Base-by-base conservation (phyloP, 768 basidiomycete genomes). In the Suillus brevipes region DNA sequence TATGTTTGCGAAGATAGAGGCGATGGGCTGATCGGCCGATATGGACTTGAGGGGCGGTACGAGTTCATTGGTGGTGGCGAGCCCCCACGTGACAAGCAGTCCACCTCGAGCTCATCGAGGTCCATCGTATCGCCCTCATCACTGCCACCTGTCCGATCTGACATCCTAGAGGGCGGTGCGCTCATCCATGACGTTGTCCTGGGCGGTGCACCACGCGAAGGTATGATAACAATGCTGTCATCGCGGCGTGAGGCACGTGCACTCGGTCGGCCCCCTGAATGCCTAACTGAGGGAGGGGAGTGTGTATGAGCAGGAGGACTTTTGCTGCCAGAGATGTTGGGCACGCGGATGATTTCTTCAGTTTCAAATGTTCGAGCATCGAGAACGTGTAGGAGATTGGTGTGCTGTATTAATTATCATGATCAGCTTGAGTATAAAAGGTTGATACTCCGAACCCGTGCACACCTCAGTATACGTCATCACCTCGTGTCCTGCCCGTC, bases 381-480 rank as follows among this genome's bases (percentile, higher is more conserved):
- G 58, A 97, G 80, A 64, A 96, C 81, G 71, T 97, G 95, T 9
- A 97, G 74, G 43, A 90, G 76, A 37, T 85, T 89, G 2, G 92
- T 91, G 73, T 97, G 94, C 92, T 95, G 69, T 25, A 20, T 57
- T 23, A 25, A 56, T 58, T 14, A 66, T 75, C 28, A 70, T 59
- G 58, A 65, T 56, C 36, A 58, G 55, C 25, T 40, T 28, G 38
- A 58, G 8, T 25, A 38, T 20, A 61, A 40, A 5, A 42, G 10
- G n/a, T 34, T 2, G 3, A 65, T 34, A 52, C 52, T 53, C 16
- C 18, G 16, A 31, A 53, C 36, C 16, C 18, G 61, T 9, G 65
- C 85, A 62, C 66, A 94, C 94, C 87, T 96, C 95, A 18, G 95
- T 94, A 77, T 95, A 97, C 0, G 87, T 88, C 85, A 97, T 86